Evolutionary conservation across 2,329 filamentous ascomycete species (phyloP).

Genomic region (Sordariomycetes sp.): DNA sequence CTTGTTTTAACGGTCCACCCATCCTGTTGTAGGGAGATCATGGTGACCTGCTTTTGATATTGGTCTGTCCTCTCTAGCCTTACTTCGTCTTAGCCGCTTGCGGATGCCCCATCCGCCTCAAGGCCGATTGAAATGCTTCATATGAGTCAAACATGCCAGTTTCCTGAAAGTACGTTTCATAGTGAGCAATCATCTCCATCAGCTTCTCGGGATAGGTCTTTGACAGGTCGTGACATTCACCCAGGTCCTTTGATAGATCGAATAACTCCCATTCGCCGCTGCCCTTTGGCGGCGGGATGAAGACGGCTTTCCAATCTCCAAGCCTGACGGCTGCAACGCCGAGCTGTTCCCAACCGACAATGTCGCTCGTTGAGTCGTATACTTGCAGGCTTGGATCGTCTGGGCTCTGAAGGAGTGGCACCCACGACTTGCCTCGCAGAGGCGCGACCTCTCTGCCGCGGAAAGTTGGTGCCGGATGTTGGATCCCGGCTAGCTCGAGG

Average conservation of each 20-base stretch:
- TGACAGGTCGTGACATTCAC: conserved; percentile 23
- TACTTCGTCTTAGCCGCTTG: no score
- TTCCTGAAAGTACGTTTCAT: neutral
- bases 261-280: conserved; percentile 49
- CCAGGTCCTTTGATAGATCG: conserved; percentile 40
- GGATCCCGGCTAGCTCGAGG: conserved; percentile 32
- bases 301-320: conserved; percentile 48
- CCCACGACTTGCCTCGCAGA: conserved; percentile 31
- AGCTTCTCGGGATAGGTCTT: neutral
- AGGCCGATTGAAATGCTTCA: no score
- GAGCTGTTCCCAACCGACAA: conserved; percentile 46
- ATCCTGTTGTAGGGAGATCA: no score
- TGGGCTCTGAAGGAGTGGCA: conserved; percentile 1
- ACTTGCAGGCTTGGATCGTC: neutral
- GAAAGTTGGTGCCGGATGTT: conserved; percentile 24
- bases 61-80: no score
- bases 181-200: conserved; percentile 2
- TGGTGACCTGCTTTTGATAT: no score
- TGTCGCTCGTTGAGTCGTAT: conserved; percentile 25
- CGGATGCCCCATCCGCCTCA: no score
- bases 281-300: conserved; percentile 37
- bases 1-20: no score
- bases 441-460: conserved; percentile 35
- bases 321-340: conserved; percentile 41
- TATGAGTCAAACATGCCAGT: no score